Percentiles rank a stretch among this genome's conserved stretches.
These are phyloP conservation scores for Alternaria triticina DNA, from an alignment of 2,329 filamentous ascomycete genomes.

Conservation along the genomic window DNA sequence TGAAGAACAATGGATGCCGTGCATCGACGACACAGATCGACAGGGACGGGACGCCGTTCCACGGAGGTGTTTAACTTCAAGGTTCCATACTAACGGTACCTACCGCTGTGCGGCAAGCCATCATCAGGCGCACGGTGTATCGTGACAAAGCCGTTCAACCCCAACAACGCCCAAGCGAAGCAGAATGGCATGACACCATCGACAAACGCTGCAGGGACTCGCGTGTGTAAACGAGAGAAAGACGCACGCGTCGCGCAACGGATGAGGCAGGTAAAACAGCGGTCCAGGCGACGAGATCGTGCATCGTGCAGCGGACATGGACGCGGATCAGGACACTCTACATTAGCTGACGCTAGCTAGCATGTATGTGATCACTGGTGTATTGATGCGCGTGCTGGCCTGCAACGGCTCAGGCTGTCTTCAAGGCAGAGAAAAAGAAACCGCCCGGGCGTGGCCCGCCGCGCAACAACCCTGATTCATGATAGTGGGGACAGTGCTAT, in stretches of 20 bases:
- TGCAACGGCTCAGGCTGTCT: slow-evolving; percentile 11
- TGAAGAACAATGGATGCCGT: background rate
- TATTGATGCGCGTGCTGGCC: background rate
- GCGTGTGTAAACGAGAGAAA: background rate
- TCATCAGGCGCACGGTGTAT: background rate
- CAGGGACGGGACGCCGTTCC: slow-evolving; percentile 2
- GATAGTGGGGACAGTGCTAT: background rate
- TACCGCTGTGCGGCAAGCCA: background rate
- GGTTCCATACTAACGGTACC: background rate
- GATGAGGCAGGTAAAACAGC: slow-evolving; percentile 4
- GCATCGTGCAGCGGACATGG: slow-evolving; percentile 3
- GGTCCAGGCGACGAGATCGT: background rate
- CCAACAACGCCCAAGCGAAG: background rate
- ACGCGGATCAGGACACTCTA: background rate
- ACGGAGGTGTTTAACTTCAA: background rate
- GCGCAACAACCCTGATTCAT: background rate
- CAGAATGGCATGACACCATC: background rate
- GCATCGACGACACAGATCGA: background rate
- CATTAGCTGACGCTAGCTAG: background rate
- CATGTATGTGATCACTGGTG: background rate
- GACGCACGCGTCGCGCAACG: background rate
- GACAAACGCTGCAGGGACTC: background rate
- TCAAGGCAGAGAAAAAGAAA: slow-evolving; percentile 11
- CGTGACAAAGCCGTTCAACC: background rate
- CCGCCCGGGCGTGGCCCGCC: background rate